Evolutionary conservation across 2,329 filamentous ascomycete species (phyloP), one percentile per base, ranked within the genome.

Genomic region (Pseudogymnoascus sp.): DNA sequence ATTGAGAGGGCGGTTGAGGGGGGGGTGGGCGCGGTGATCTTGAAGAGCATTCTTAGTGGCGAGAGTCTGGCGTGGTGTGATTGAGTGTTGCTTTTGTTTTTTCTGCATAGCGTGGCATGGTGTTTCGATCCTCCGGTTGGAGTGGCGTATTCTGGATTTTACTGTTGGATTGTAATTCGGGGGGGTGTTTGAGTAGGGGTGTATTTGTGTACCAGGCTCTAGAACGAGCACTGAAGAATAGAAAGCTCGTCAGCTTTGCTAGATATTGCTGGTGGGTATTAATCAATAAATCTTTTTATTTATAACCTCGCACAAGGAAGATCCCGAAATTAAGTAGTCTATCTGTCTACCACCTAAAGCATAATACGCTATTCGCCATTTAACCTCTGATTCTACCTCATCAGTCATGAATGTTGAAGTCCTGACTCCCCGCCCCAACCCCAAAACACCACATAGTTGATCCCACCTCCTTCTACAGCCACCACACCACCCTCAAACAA

Each of bases 1-100:
- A 82, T 96, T 67, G 84, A 88, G 68, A 82, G 82, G 63, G 87
- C 89, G 62, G 84, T 91, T 42, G 84, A 87, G 21, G 84, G 87
- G 6, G 61, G 61, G 9, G 73, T 84, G 3, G 86, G 84, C 1
- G 80, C 79, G 4, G 84, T 83, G 42, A 88, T 88, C 67, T 71
- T 88, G 70, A 81, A 76, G 70, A 85, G 81, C 71, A 88, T 88
- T 68, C 69, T 88, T 70, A 83, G 79, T 68, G 72, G 85, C 83
- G 49, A 56, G 49, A 56, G 49, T 5, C 9, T 56, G 49, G 49
- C 49, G 25, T 56, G 49, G 49, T 56, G 49, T 56, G 49, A 56
- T 56, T 56, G 28, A 56, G 49, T 56, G 28, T 21, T 12, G 8
- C 2, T 18, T 53, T 16, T 34, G 7, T n/a, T 7, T 16, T 53